These are phyloP conservation scores for Phytophthora aleatoria DNA, from an alignment of 352 stramenopile species.

Conservation along the genomic window DNA sequence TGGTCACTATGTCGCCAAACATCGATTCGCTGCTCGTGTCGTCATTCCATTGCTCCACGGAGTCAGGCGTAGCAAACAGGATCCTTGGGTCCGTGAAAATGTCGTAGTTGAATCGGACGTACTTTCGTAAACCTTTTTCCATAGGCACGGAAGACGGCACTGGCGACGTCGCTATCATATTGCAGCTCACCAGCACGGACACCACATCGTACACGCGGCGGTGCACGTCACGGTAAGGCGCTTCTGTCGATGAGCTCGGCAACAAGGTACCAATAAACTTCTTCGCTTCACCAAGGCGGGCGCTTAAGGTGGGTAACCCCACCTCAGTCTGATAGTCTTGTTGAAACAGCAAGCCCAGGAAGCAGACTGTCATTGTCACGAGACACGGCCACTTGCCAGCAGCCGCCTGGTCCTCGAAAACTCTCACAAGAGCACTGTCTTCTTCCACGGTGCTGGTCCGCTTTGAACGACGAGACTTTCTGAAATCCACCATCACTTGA, in stretches of 20 bases:
- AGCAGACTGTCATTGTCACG: constrained; percentile 53
- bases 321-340: constrained; percentile 33
- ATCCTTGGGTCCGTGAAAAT: constrained; percentile 48
- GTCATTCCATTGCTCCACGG: constrained; percentile 3
- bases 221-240: constrained; percentile 45
- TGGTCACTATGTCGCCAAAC: constrained; percentile 1
- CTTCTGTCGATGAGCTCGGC: constrained; percentile 23
- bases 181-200: constrained; percentile 60
- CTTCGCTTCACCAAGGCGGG: constrained; percentile 53
- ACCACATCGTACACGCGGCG: constrained; percentile 75
- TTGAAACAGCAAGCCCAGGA: constrained; percentile 64
- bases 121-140: constrained; percentile 48
- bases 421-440: constrained; percentile 48
- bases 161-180: constrained; percentile 41
- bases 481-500: constrained; percentile 27
- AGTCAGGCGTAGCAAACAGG: constrained; percentile 30
- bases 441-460: constrained; percentile 34
- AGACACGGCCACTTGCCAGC: constrained; percentile 61
- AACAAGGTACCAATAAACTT: constrained; percentile 27
- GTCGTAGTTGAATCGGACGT: constrained; percentile 58
- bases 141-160: constrained; percentile 12
- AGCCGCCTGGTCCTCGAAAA: constrained; percentile 51
- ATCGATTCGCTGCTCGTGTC: constrained; percentile 5
- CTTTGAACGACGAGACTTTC: constrained; percentile 10
- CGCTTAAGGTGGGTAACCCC: constrained; percentile 44